phyloP scores from a whole-genome alignment of 306 rosid genomes.

The Abrus precatorius region DNA sequence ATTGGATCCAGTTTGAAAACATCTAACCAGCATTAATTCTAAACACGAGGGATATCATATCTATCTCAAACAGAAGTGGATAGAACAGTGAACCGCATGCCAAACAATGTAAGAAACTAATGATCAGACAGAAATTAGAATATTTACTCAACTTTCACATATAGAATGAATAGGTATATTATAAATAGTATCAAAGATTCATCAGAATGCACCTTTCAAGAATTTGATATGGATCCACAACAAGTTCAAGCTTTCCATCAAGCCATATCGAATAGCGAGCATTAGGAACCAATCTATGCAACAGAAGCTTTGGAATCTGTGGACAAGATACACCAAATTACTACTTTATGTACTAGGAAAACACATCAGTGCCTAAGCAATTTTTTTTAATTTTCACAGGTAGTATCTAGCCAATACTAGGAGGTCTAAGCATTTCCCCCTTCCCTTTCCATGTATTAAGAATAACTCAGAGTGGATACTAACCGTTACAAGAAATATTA shows the following conservation, averaged over 20 bases:
- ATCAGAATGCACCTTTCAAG: conserved; percentile 76
- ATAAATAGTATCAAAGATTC: conserved; percentile 28
- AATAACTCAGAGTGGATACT: conserved; percentile 15
- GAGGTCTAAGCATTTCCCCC: conserved; percentile 24
- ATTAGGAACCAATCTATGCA: conserved; percentile 93
- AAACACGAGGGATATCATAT: neutral
- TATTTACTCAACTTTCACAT: conserved; percentile 15
- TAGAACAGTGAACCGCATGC: conserved; percentile 8
- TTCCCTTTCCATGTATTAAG: neutral
- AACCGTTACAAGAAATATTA: conserved; percentile 21
- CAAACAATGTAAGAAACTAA: conserved; percentile 6
- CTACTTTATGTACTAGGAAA: conserved; percentile 30
- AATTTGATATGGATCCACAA: conserved; percentile 88
- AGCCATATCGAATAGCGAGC: conserved; percentile 91
- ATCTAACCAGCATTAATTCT: conserved; percentile 1
- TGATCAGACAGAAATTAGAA: conserved; percentile 14
- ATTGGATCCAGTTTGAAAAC: conserved; percentile 19
- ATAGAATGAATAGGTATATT: conserved; percentile 37
- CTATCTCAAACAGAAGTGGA: conserved; percentile 29
- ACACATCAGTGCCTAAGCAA: conserved; percentile 12
- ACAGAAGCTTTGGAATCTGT: conserved; percentile 93
- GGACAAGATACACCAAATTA: conserved; percentile 37
- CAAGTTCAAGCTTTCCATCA: conserved; percentile 96
- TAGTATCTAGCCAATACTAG: conserved; percentile 35
- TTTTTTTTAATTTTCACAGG: conserved; percentile 27